Conservation (phyloP, 2,329 filamentous ascomycete species). For the Sporothrix phasma region DNA sequence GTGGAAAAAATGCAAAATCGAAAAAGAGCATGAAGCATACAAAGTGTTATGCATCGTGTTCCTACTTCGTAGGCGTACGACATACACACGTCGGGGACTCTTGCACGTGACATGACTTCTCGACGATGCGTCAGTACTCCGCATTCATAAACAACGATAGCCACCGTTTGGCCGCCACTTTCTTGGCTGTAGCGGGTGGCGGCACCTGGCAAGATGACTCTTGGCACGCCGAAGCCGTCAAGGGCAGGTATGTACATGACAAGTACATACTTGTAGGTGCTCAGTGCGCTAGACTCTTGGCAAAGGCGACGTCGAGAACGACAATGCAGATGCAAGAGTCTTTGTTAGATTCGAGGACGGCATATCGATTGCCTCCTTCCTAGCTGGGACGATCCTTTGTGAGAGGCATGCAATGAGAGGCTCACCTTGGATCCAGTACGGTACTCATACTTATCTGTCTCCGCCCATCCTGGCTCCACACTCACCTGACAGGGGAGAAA, state of each 20-base stretch:
- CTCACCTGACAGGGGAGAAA: neutral
- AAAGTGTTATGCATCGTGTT: too few relatives aligned
- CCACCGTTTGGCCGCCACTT: neutral
- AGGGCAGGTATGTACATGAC: neutral
- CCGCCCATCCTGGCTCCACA: too few relatives aligned
- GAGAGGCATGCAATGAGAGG: neutral
- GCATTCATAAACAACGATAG: neutral
- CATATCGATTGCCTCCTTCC: neutral
- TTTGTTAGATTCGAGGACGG: neutral
- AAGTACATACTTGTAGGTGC: too few relatives aligned
- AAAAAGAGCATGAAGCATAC: neutral
- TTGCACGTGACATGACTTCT: neutral
- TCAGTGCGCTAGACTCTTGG: neutral
- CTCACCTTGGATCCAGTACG: constrained; percentile 5
- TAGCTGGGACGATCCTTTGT: neutral
- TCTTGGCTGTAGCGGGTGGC: neutral
- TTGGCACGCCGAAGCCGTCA: neutral
- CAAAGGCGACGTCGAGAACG: neutral
- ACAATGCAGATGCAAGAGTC: neutral
- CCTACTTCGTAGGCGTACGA: too few relatives aligned
- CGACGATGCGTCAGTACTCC: neutral
- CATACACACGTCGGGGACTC: neutral
- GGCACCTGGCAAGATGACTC: neutral
- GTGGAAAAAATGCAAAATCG: neutral
- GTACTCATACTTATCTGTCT: neutral